These are phyloP conservation scores for Aspergillus oerlinghausenensis DNA, from an alignment of 2,329 filamentous ascomycete species.

Conservation along the genomic window DNA sequence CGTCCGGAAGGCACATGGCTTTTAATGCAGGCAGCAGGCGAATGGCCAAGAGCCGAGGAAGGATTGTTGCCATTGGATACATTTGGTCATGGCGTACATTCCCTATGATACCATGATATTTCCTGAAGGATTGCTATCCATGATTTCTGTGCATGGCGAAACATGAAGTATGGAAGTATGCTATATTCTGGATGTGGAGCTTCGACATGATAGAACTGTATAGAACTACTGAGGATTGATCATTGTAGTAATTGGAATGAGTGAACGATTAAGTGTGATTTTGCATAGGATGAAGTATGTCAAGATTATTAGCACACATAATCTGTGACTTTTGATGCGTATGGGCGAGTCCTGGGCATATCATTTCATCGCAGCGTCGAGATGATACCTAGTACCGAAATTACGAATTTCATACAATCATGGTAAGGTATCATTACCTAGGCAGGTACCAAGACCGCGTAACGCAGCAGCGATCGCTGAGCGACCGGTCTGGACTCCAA, in stretches of 20 bases:
- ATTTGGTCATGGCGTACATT: neutral
- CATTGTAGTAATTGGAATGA: neutral
- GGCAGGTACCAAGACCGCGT: neutral
- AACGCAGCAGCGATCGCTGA: neutral
- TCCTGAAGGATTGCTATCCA: neutral
- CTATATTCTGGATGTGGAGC: neutral
- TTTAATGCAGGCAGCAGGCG: neutral
- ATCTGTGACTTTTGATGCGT: no score
- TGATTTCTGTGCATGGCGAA: neutral
- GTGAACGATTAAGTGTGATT: neutral
- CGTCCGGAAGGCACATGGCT: neutral
- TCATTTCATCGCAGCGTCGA: no score
- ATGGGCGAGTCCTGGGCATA: no score
- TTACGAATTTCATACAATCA: no score
- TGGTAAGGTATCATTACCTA: neutral
- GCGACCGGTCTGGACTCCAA: neutral
- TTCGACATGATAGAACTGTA: neutral
- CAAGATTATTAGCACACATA: neutral
- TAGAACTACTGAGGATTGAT: neutral
- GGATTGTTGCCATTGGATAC: neutral
- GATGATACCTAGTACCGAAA: neutral
- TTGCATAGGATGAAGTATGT: neutral
- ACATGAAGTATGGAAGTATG: neutral
- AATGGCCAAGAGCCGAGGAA: neutral
- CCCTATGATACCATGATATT: neutral